Conservation (phyloP, 1,284 basidiomycete species). For the Cystobasidiaceae sp. region DNA sequence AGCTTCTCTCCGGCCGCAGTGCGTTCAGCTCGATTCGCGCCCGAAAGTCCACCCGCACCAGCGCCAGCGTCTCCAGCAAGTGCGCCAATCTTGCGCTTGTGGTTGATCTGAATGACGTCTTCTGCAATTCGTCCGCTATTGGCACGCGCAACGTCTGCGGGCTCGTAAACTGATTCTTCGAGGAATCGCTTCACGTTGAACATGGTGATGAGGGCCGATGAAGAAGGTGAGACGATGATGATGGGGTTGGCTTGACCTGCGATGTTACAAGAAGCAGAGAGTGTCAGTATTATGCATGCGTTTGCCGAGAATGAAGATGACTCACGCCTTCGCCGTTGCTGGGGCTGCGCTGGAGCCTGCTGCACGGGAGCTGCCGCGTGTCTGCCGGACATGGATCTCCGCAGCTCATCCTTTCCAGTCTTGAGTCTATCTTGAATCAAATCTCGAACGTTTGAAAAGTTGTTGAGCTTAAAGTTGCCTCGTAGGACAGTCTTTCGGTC, state of each 20-base stretch:
- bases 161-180: slow-evolving; percentile 72
- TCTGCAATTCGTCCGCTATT: slow-evolving; percentile 13
- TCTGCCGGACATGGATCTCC: background rate
- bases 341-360: slow-evolving; percentile 11
- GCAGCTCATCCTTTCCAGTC: slow-evolving; percentile 57
- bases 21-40: slow-evolving; percentile 18
- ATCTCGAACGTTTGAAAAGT: slow-evolving; percentile 61
- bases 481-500: slow-evolving; percentile 71
- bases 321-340: slow-evolving; percentile 34
- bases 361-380: background rate
- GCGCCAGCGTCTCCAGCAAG: background rate
- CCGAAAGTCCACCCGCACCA: slow-evolving; percentile 15
- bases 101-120: slow-evolving; percentile 31
- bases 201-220: slow-evolving; percentile 92
- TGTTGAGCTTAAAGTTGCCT: slow-evolving; percentile 57
- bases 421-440: slow-evolving; percentile 69
- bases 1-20: slow-evolving; percentile 50
- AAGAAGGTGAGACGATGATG: slow-evolving; percentile 92
- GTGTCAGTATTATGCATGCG: too few species aligned
- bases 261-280: too few species aligned
- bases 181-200: slow-evolving; percentile 92
- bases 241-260: slow-evolving; percentile 60
- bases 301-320: background rate
- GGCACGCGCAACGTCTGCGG: slow-evolving; percentile 13
- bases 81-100: slow-evolving; percentile 17